Evolutionary conservation across 495 filamentous ascomycete genomes (phyloP).

Genomic region (Niebla homalea): DNA sequence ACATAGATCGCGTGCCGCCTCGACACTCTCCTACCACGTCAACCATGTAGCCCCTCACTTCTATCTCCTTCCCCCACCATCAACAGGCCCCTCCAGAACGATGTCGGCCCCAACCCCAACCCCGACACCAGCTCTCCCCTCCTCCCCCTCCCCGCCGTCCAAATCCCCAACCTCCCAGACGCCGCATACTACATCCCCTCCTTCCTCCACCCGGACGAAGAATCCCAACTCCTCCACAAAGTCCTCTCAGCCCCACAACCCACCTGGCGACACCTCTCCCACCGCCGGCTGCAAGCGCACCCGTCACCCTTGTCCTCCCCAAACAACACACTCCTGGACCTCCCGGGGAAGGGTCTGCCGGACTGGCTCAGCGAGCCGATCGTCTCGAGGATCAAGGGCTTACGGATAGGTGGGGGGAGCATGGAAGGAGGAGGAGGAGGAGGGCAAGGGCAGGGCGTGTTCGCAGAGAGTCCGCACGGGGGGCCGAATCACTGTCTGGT

Average conservation of each 20-base stretch:
- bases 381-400: slow-evolving; percentile 50
- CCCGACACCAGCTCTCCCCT: background rate
- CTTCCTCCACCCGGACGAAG: slow-evolving; percentile 72
- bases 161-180: slow-evolving; percentile 46
- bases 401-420: background rate
- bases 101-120: no score
- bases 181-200: slow-evolving; percentile 75
- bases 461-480: slow-evolving; percentile 55
- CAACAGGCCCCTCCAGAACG: no score
- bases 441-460: slow-evolving; percentile 40
- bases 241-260: slow-evolving; percentile 51
- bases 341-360: slow-evolving; percentile 44
- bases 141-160: slow-evolving; percentile 34
- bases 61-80: no score
- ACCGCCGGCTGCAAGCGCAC: slow-evolving; percentile 81
- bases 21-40: no score
- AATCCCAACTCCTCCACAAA: slow-evolving; percentile 55
- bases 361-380: slow-evolving; percentile 62
- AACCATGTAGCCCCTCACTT: no score
- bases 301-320: slow-evolving; percentile 62
- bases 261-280: slow-evolving; percentile 72
- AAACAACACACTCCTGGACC: slow-evolving; percentile 61
- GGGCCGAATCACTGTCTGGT: slow-evolving; percentile 83
- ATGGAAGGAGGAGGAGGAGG: slow-evolving; percentile 7
- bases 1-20: no score